phyloP scores from a whole-genome alignment of 257 asterid species.

The Solanum phureja region DNA sequence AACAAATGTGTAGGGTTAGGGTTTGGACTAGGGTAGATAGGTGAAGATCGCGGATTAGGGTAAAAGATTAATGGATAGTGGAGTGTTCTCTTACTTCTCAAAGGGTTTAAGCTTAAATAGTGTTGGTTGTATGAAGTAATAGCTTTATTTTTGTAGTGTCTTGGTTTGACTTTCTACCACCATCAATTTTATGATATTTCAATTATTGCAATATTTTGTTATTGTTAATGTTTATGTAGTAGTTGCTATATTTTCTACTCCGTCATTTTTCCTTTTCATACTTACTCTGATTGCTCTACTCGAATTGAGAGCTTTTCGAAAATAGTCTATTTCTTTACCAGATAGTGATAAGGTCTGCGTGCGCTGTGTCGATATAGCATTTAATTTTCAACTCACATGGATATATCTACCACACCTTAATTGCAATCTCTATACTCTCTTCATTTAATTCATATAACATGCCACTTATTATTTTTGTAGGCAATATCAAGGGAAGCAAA shows the following conservation, averaged over 20 bases:
- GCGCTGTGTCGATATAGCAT: accelerated
- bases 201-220: too few species aligned
- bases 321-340: too few species aligned
- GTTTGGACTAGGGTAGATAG: not conserved
- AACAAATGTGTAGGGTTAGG: not conserved
- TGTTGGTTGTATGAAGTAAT: too few species aligned
- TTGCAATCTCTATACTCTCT: not conserved
- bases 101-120: not conserved
- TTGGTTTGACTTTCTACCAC: not conserved
- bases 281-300: too few species aligned
- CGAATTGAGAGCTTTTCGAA: accelerated
- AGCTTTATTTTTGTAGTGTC: too few species aligned
- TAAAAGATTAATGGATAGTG: too few species aligned
- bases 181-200: not conserved
- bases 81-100: not conserved
- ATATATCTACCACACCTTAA: not conserved
- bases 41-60: not conserved
- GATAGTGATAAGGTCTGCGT: accelerated
- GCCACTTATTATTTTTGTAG: not conserved
- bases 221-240: too few species aligned
- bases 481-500: not conserved
- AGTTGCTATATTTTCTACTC: not conserved
- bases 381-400: not conserved
- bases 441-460: not conserved
- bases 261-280: too few species aligned